Percentiles rank a stretch among this genome's conserved stretches.
Conservation (phyloP, 805 yeast genomes). For the Ogataea pilisensis region DNA sequence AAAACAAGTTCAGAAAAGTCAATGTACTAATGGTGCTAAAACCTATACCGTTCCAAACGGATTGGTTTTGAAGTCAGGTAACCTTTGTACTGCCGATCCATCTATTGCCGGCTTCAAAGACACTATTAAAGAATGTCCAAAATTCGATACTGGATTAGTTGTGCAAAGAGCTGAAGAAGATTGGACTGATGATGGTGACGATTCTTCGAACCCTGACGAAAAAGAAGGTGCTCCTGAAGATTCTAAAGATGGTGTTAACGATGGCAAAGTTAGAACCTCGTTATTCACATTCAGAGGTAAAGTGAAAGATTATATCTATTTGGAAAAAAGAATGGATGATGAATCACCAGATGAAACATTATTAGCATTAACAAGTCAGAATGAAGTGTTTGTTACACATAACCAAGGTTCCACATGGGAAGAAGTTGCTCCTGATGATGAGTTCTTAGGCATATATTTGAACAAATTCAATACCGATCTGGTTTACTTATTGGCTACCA, state of each 20-base stretch:
- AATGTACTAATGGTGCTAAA: constrained; percentile 10
- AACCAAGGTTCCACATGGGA: constrained; percentile 61
- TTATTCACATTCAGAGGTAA: constrained; percentile 49
- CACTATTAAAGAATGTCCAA: constrained; percentile 8
- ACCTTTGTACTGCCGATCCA: constrained; percentile 1
- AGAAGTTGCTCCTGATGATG: constrained; percentile 40
- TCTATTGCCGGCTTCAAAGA: not conserved
- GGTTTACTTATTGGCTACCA: constrained; percentile 47
- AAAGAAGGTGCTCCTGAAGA: constrained; percentile 33
- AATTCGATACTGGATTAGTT: constrained; percentile 1
- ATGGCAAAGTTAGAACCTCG: constrained; percentile 39
- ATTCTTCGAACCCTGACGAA: constrained; percentile 28
- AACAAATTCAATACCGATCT: constrained; percentile 54
- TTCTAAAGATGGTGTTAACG: constrained; percentile 32
- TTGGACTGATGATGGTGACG: constrained; percentile 12
- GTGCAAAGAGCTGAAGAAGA: constrained; percentile 6
- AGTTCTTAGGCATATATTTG: constrained; percentile 48
- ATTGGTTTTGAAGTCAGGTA: constrained; percentile 6
- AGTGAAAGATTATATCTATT: constrained; percentile 53
- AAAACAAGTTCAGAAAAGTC: constrained; percentile 5
- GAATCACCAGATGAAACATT: constrained; percentile 56
- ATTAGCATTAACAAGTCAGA: constrained; percentile 51
- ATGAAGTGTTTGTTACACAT: constrained; percentile 60
- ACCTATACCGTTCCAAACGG: constrained; percentile 14
- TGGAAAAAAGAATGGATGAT: constrained; percentile 45